These are phyloP conservation scores for Ceratobasidium sp. DNA, from an alignment of 1,284 basidiomycete species.

Conservation along the genomic window DNA sequence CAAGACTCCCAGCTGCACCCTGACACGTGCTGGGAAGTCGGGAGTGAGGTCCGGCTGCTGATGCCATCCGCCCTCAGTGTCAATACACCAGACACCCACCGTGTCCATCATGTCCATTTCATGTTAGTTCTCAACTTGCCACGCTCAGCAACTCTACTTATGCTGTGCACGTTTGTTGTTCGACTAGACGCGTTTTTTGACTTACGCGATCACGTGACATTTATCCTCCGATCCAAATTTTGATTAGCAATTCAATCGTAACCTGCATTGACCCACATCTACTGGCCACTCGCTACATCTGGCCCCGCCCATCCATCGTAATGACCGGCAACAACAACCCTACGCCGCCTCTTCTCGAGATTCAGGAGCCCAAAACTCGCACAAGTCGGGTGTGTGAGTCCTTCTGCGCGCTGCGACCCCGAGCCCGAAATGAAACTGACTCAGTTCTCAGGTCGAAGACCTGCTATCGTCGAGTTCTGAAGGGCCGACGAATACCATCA, in stretches of 20 bases:
- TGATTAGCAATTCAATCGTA: neutral
- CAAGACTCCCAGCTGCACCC: slow-evolving; percentile 13
- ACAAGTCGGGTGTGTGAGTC: slow-evolving; percentile 37
- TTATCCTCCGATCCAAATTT: neutral
- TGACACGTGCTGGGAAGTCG: slow-evolving; percentile 34
- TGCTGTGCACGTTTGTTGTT: slow-evolving; percentile 29
- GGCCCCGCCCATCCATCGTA: neutral
- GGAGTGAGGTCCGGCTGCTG: neutral
- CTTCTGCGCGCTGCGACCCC: neutral
- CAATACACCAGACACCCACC: neutral
- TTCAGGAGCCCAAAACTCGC: slow-evolving; percentile 27
- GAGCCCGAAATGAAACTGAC: neutral
- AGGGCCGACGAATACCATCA: neutral
- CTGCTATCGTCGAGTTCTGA: neutral
- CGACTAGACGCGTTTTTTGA: slow-evolving; percentile 27
- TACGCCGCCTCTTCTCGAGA: neutral
- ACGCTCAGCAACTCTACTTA: neutral
- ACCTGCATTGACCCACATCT: neutral
- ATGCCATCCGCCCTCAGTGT: neutral
- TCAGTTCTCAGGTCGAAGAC: slow-evolving; percentile 13
- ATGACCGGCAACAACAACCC: neutral
- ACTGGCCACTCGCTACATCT: neutral
- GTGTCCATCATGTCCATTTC: neutral
- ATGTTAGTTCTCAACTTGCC: neutral
- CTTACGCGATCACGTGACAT: slow-evolving; percentile 31